Base-by-base conservation (phyloP, 345 rosid species). In the Acer saccharum region DNA sequence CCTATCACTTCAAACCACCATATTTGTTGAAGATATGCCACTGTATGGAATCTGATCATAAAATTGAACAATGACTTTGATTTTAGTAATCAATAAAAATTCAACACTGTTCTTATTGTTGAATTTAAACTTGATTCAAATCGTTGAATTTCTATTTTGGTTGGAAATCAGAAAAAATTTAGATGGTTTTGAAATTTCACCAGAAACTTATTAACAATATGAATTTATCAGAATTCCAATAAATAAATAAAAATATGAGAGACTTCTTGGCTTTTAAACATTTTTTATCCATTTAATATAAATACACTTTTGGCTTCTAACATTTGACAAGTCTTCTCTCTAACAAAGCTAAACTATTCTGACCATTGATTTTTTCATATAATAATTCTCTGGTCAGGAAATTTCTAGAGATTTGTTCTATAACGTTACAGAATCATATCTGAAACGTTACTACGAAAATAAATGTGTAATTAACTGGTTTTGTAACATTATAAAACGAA, bases 1-100 rank as follows among this genome's bases (percentile, higher is more conserved):
- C 99, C 99, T 20, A 85, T 89, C 17, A 86, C 91, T 85, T 96
- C 98, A 58, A 90, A 89, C 99, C 99, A 96, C 99, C 99, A 94
- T 39, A 91, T 89, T 87, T 96, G 98, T 80, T 95, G 92, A 58
- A 96, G 98, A 85, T 91, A 96, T 77, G 97, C 94, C 69, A 91
- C 86, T 18, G 92, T 82, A 12, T 81, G 77, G 77, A 94, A 96
- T 79, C 98, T 91, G 75, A 39, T 60, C 23, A 77, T 67, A 10
- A 10, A 76, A 55, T 12, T 54, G n/a, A 54, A 54, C n/a, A 54
- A 54, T 54, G 55, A 2, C 10, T 50, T 50, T 50, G 16, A 50
- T 50, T 50, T 50, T 50, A 50, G 55, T 11, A 50, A 0, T 50
- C 55, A 35, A 35, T 35, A 35, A 35, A 35, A 43, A 43, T 43